Evolutionary conservation across 345 rosid species (phyloP).

Genomic region (Murraya paniculata): DNA sequence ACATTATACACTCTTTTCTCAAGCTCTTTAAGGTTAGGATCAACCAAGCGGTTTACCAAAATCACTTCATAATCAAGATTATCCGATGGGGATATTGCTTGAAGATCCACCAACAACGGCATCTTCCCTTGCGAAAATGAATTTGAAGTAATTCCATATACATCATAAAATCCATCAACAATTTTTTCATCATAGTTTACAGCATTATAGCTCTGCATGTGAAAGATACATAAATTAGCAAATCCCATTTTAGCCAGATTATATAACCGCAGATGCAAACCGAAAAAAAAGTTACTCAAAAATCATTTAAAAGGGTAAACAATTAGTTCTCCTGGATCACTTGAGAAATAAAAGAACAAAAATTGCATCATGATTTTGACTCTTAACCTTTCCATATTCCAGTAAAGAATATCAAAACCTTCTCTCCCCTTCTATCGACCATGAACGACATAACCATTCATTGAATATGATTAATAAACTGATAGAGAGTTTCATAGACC

Average conservation of each 20-base stretch:
- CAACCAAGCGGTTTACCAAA: constrained; percentile 72
- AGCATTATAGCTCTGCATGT: constrained; percentile 76
- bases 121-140: constrained; percentile 61
- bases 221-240: background rate
- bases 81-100: constrained; percentile 56
- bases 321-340: background rate
- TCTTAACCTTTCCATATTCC: background rate
- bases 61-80: constrained; percentile 73
- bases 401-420: constrained; percentile 1
- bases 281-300: constrained; percentile 16
- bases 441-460: background rate
- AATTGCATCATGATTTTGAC: background rate
- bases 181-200: constrained; percentile 82
- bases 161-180: constrained; percentile 88
- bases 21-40: constrained; percentile 68
- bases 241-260: background rate
- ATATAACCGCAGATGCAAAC: constrained; percentile 9
- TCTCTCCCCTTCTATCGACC: background rate
- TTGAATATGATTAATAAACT: background rate
- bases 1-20: constrained; percentile 52
- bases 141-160: constrained; percentile 61
- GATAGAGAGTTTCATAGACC: background rate
- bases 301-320: constrained; percentile 10
- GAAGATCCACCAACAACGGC: constrained; percentile 87
- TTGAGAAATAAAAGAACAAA: background rate